Conservation (phyloP, 805 yeast species). For the Nakazawaea ambrosiae region DNA sequence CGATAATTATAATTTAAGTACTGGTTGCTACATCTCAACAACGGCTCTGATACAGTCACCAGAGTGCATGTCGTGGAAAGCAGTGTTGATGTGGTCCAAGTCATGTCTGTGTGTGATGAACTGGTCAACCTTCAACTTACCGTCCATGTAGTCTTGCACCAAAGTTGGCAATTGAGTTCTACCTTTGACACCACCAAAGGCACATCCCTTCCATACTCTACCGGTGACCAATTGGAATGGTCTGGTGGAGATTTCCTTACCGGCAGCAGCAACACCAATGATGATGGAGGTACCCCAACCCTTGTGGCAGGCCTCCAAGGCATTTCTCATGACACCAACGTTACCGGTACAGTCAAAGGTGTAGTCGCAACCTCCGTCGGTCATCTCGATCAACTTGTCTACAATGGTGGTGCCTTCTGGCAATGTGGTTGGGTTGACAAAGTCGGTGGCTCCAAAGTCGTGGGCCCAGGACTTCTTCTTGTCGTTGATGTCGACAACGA, state of each 20-base stretch:
- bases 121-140: slow-evolving; percentile 84
- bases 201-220: slow-evolving; percentile 98
- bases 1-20: not conserved
- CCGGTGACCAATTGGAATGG: slow-evolving; percentile 99
- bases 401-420: slow-evolving; percentile 73
- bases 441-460: slow-evolving; percentile 93
- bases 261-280: slow-evolving; percentile 99
- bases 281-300: slow-evolving; percentile 98
- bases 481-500: slow-evolving; percentile 84
- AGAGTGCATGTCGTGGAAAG: slow-evolving; percentile 90
- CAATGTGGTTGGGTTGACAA: slow-evolving; percentile 76
- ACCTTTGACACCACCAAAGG: slow-evolving; percentile 99
- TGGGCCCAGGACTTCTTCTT: slow-evolving; percentile 78
- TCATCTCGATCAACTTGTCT: slow-evolving; percentile 74
- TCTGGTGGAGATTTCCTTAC: slow-evolving; percentile 91
- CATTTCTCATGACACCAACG: slow-evolving; percentile 89
- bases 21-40: slow-evolving; percentile 37
- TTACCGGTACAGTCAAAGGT: slow-evolving; percentile 99
- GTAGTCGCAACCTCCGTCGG: slow-evolving; percentile 95
- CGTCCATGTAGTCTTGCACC: slow-evolving; percentile 78
- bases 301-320: slow-evolving; percentile 95
- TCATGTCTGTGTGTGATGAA: slow-evolving; percentile 88
- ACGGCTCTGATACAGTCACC: slow-evolving; percentile 96
- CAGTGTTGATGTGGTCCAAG: slow-evolving; percentile 72
- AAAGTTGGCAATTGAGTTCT: slow-evolving; percentile 90